Base-by-base conservation (phyloP, 306 rosid genomes). In the Cucurbita pepo region DNA sequence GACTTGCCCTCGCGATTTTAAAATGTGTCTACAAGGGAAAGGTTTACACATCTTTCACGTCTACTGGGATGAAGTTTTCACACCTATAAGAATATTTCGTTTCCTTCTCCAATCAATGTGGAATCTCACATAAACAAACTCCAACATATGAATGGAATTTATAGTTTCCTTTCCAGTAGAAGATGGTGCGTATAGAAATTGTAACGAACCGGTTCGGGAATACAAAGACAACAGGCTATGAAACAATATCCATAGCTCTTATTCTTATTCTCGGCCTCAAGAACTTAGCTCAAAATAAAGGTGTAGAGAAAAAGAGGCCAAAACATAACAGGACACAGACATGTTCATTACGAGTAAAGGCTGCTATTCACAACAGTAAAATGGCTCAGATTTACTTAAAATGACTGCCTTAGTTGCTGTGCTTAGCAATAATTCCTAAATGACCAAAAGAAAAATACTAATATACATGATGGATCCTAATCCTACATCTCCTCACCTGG, bases 391-490 rank as follows among this genome's bases (percentile, higher is more conserved):
- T 78, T 67, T 67, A 67, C 77, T 67, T 77, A 82, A 82, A 80
- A 71, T 60, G 83, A 77, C 89, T 84, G 81, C 79, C 81, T 76
- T 81, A 67, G 56, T 48, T 77, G 71, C 85, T 81, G 34, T 30
- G 73, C 83, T 73, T 74, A 72, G 74, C 60, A 75, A 75, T 76
- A 75, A 75, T 76, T 81, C 52, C 86, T 77, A 57, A 77, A 79
- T 67, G 54, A 47, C 10, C 75, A 67, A 72, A 77, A 65, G 48
- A 10, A 52, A 72, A 73, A 62, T 72, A 79, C 72, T 75, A 81
- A 82, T 87, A 76, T 91, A 91, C 91, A 91, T 1, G 72, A 66
- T 30, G 70, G 61, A 85, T 77, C 78, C 95, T 91, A 91, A 79
- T 65, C 84, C 95, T 88, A 91, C 83, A 60, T 64, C 79, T 75